A percentile compares a stretch with the other conserved stretches of the same genome.
phyloP scores from a whole-genome alignment of 108 stramenopile genomes.

The Stephanodiscus triporus region DNA sequence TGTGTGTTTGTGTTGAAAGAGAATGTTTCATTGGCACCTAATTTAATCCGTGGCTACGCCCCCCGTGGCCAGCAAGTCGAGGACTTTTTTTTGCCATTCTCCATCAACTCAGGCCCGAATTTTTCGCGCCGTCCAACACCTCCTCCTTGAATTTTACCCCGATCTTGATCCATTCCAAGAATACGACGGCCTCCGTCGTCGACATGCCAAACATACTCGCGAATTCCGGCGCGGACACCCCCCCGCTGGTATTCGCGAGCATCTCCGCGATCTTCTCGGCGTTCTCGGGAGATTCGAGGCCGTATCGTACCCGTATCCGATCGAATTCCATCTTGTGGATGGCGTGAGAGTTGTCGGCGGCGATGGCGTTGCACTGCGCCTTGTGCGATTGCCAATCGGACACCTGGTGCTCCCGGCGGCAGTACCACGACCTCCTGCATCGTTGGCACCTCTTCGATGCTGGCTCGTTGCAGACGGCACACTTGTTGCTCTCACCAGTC shows the following conservation, averaged over 20 bases:
- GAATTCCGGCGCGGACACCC: slow-evolving; percentile 64
- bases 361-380: slow-evolving; percentile 40
- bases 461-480: slow-evolving; percentile 42
- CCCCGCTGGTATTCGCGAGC: slow-evolving; percentile 31
- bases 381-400: slow-evolving; percentile 68
- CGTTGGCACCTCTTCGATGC: slow-evolving; percentile 54
- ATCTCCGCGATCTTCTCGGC: slow-evolving; percentile 63
- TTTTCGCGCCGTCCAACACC: slow-evolving; percentile 63
- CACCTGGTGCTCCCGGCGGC: slow-evolving; percentile 45
- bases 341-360: slow-evolving; percentile 56
- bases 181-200: slow-evolving; percentile 73
- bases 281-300: slow-evolving; percentile 51
- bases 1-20: too few relatives aligned
- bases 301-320: slow-evolving; percentile 59
- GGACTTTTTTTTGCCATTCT: too few relatives aligned
- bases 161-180: slow-evolving; percentile 81
- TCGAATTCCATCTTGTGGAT: slow-evolving; percentile 77
- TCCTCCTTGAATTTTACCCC: slow-evolving; percentile 78
- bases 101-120: too few relatives aligned
- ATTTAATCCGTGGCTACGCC: too few relatives aligned
- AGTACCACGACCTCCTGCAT: slow-evolving; percentile 56
- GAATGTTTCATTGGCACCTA: too few relatives aligned
- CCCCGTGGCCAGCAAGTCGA: too few relatives aligned
- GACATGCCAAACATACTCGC: slow-evolving; percentile 71
- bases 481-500: slow-evolving; percentile 15